phyloP scores from a whole-genome alignment of 2,329 filamentous ascomycete genomes.

The Penicillium sumatraense region DNA sequence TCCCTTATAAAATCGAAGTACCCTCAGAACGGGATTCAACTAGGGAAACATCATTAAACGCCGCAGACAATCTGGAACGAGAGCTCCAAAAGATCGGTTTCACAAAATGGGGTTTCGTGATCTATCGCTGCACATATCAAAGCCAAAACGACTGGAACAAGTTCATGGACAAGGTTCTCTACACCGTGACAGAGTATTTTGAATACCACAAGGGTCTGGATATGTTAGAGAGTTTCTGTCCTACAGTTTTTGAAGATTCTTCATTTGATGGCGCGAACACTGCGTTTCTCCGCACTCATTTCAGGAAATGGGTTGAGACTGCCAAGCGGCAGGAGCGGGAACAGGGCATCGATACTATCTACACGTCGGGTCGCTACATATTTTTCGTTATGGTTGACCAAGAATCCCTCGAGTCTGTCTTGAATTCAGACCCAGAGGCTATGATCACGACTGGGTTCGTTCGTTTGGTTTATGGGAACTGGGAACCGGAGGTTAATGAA shows the following conservation, averaged over 20 bases:
- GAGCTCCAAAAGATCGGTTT: conserved; percentile 3
- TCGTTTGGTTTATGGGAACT: conserved; percentile 16
- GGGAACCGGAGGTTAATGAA: conserved; percentile 6
- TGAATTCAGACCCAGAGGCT: background rate
- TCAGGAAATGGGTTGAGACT: background rate
- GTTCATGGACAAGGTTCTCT: conserved; percentile 11
- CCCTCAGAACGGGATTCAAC: background rate
- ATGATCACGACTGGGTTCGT: conserved; percentile 4
- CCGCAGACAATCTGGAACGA: background rate
- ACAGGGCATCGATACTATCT: background rate
- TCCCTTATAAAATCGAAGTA: no score
- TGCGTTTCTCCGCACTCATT: background rate
- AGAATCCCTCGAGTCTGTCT: conserved; percentile 18
- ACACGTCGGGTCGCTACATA: conserved; percentile 13
- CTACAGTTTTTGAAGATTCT: background rate
- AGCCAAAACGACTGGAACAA: conserved; percentile 7
- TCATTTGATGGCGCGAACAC: background rate
- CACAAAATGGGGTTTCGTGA: conserved; percentile 8
- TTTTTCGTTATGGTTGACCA: conserved; percentile 24
- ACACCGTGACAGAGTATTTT: background rate
- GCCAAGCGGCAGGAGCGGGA: background rate
- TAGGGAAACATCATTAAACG: background rate
- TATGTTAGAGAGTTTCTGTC: background rate
- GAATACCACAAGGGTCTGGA: background rate
- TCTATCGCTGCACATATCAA: conserved; percentile 10